A percentile compares a stretch with the other conserved stretches of the same genome.
These are phyloP conservation scores for Handroanthus guayacan DNA, from an alignment of 257 asterid species.

Conservation along the genomic window DNA sequence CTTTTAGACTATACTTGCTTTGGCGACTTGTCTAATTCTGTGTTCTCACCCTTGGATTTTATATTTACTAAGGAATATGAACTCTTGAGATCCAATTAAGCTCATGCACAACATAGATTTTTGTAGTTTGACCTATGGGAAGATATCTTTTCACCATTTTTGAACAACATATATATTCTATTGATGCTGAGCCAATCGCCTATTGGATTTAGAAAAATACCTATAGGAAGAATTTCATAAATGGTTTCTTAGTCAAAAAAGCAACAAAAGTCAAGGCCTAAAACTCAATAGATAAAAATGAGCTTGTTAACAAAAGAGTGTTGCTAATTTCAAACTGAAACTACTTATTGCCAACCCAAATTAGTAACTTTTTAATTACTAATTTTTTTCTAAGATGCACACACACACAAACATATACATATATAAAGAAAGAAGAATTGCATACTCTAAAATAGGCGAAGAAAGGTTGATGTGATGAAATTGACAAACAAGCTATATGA, in stretches of 20 bases:
- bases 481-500: constrained; percentile 70
- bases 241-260: constrained; percentile 33
- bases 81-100: too few species aligned
- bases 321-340: constrained; percentile 9
- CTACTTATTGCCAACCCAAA: neutral
- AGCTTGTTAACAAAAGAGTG: constrained; percentile 5
- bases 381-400: constrained; percentile 8
- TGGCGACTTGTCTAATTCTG: too few species aligned
- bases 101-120: too few species aligned
- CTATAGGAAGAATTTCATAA: constrained; percentile 50
- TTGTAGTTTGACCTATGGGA: too few species aligned
- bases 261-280: constrained; percentile 23
- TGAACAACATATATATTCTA: too few species aligned
- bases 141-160: too few species aligned
- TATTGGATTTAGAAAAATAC: constrained; percentile 46
- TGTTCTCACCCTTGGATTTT: too few species aligned
- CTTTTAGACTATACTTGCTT: too few species aligned
- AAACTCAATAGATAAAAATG: constrained; percentile 26
- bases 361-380: neutral
- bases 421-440: constrained; percentile 29
- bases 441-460: constrained; percentile 93
- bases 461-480: constrained; percentile 87
- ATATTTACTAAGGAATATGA: too few species aligned
- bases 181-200: too few species aligned
- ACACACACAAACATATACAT: too few species aligned